phyloP scores from a whole-genome alignment of 805 yeast genomes.

The Candida orba region DNA sequence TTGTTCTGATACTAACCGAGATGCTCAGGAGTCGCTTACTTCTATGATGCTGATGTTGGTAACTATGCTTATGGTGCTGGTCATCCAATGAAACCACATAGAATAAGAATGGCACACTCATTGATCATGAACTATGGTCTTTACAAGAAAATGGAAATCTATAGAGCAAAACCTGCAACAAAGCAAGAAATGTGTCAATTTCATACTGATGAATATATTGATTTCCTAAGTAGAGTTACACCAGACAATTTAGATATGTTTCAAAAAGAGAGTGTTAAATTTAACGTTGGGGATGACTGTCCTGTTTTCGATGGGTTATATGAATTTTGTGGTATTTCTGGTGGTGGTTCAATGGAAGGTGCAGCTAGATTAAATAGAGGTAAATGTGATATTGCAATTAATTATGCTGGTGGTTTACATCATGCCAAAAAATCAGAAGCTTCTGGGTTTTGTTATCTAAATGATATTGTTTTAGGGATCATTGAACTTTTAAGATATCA shows the following conservation, averaged over 20 bases:
- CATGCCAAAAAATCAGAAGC: constrained; percentile 96
- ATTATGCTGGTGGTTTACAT: constrained; percentile 95
- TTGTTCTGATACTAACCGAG: constrained; percentile 9
- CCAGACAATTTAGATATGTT: constrained; percentile 79
- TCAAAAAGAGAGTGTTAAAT: constrained; percentile 53
- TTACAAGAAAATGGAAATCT: constrained; percentile 86
- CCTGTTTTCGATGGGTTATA: constrained; percentile 90
- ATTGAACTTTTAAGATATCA: constrained; percentile 80
- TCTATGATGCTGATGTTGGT: constrained; percentile 88
- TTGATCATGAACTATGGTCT: constrained; percentile 77
- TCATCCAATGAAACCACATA: constrained; percentile 98
- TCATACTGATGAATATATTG: constrained; percentile 89
- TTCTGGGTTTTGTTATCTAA: constrained; percentile 90
- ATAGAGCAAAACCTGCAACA: constrained; percentile 77
- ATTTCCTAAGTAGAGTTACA: constrained; percentile 80
- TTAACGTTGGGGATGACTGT: constrained; percentile 95
- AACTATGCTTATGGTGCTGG: constrained; percentile 92
- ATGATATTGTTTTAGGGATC: constrained; percentile 88
- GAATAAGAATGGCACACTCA: constrained; percentile 91
- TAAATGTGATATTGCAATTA: constrained; percentile 88
- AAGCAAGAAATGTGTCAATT: constrained; percentile 71
- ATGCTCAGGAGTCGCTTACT: constrained; percentile 52
- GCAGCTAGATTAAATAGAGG: constrained; percentile 80
- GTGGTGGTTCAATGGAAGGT: constrained; percentile 94
- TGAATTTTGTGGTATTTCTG: constrained; percentile 80